A percentile compares a stretch with the other conserved stretches of the same genome.
Evolutionary conservation across 2,329 filamentous ascomycete species (phyloP).

Genomic region (Aspergillus uvarum): DNA sequence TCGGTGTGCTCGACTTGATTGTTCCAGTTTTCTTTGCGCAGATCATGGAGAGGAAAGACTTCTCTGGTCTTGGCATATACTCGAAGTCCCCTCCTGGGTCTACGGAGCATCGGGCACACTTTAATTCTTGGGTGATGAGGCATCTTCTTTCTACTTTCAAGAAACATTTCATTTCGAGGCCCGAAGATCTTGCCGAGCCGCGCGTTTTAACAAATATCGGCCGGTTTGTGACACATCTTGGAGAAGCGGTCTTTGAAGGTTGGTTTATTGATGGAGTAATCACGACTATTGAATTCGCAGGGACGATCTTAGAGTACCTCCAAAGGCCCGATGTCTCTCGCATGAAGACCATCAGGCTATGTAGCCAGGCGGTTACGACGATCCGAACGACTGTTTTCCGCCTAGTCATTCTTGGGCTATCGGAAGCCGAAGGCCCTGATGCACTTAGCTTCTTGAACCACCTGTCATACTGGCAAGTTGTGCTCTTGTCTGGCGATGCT

Average conservation of each 20-base stretch:
- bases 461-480: constrained; percentile 92
- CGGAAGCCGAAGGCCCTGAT: constrained; percentile 73
- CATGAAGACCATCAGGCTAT: constrained; percentile 87
- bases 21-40: constrained; percentile 83
- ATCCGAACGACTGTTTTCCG: constrained; percentile 77
- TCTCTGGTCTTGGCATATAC: constrained; percentile 80
- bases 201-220: constrained; percentile 83
- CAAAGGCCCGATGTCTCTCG: constrained; percentile 78
- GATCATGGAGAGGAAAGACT: constrained; percentile 82
- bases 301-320: constrained; percentile 81
- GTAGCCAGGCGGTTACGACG: constrained; percentile 74
- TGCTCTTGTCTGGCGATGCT: constrained; percentile 74
- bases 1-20: constrained; percentile 74
- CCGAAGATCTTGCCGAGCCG: constrained; percentile 74
- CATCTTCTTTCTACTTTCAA: constrained; percentile 71
- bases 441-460: constrained; percentile 74
- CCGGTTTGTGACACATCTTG: constrained; percentile 75
- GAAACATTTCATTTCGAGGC: constrained; percentile 68
- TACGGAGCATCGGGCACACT: constrained; percentile 90
- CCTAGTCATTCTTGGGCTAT: constrained; percentile 75
- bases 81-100: constrained; percentile 88
- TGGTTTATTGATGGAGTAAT: constrained; percentile 93
- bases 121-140: constrained; percentile 83
- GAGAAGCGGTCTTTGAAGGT: constrained; percentile 90
- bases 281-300: constrained; percentile 79